Base-by-base conservation (phyloP, 2,329 filamentous ascomycete species). In the Tolypocladium tropicale region DNA sequence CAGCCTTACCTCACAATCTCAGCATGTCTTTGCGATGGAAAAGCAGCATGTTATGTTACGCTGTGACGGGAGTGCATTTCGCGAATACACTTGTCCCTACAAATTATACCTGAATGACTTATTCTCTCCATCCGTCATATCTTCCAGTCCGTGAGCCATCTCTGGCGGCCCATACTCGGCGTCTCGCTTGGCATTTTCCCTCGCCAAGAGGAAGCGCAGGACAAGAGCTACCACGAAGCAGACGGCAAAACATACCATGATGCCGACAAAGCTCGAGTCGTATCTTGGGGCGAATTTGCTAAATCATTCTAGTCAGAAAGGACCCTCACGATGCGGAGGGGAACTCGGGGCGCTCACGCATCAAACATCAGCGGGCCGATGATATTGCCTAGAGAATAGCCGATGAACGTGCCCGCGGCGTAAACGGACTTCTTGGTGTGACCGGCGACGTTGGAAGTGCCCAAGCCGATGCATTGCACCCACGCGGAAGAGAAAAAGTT, bases 101-200 rank as follows among this genome's bases (percentile, higher is more conserved):
- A 61, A 25, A 30, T 60, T 58, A 36, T 63, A 63, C 34, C 61
- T 48, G 34, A 62, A 63, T 11, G 60, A 61, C 41, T 59, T 63
- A 25, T 63, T 63, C 53, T 63, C 60, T 33, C 36, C 41, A 53
- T 75, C 72, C 10, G 72, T 74, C 50, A 72, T 63, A 52, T 74
- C 71, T 50, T 74, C 70, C 46, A 74, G 70, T 0, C 70, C 71
- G 25, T 72, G 68, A 21, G 63, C 64, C 55, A 68, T 58, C 18
- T 64, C 65, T 4, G 63, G 62, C 11, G 68, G 56, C 21, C 72
- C 69, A 37, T 69, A 66, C 16, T 64, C 54, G 39, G 51, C 52
- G 16, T 72, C 65, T 34, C 68, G 63, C 28, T 56, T 65, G 28
- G 57, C 62, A 55, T 72, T 72, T 55, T 72, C 59, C 16, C 58